Conservation (phyloP, 768 basidiomycete genomes). For the Cytidiella melzeri region DNA sequence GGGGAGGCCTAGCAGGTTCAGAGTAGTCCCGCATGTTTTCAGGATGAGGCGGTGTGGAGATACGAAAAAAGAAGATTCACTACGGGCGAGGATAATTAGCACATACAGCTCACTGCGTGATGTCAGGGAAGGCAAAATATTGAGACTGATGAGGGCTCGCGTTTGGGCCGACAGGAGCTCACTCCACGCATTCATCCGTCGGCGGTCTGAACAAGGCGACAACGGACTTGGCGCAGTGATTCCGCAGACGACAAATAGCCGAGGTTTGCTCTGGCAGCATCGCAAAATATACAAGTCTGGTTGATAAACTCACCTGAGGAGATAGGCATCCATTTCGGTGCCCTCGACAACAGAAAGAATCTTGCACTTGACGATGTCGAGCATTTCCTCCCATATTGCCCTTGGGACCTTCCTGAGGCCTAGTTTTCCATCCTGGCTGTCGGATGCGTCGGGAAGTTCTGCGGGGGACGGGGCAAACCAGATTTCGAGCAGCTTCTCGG, state of each 20-base stretch:
- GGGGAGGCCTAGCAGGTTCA: constrained; percentile 92
- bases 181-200: no score
- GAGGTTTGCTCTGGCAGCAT: no score
- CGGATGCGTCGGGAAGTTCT: constrained; percentile 42
- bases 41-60: constrained; percentile 93
- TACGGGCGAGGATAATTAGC: constrained; percentile 24
- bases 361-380: constrained; percentile 94
- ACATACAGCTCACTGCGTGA: neutral
- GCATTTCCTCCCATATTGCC: constrained; percentile 92
- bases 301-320: constrained; percentile 79
- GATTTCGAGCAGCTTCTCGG: constrained; percentile 93
- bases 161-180: no score
- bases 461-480: constrained; percentile 88
- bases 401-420: constrained; percentile 77
- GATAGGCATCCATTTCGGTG: constrained; percentile 89
- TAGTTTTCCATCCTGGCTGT: constrained; percentile 35
- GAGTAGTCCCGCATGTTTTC: constrained; percentile 98
- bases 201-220: no score
- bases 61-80: constrained; percentile 96
- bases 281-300: no score
- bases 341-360: constrained; percentile 88
- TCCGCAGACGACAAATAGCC: no score
- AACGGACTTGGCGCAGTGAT: neutral
- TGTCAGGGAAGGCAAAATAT: neutral
- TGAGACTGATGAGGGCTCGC: neutral